A percentile compares a stretch with the other conserved stretches of the same genome.
These are phyloP conservation scores for Basipetospora chlamydospora DNA, from an alignment of 2,329 filamentous ascomycete genomes.

Conservation along the genomic window DNA sequence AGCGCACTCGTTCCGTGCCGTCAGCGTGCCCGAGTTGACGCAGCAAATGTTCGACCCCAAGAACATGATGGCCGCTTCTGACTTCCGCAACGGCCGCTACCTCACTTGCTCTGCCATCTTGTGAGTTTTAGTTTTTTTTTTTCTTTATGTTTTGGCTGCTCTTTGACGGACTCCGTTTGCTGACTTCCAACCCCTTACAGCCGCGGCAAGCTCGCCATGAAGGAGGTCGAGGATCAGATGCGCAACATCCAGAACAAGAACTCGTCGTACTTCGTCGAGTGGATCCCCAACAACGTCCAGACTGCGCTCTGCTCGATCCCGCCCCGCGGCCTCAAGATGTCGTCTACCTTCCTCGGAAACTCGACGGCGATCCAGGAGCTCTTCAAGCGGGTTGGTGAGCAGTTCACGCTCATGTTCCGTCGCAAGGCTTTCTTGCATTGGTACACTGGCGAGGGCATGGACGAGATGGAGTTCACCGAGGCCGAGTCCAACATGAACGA, in stretches of 20 bases:
- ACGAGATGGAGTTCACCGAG: conserved; percentile 99
- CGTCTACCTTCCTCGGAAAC: conserved; percentile 97
- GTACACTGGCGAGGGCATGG: conserved; percentile 99
- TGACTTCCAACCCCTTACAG: conserved; percentile 30
- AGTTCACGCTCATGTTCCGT: conserved; percentile 99
- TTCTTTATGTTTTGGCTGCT: not conserved
- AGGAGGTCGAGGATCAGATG: conserved; percentile 99
- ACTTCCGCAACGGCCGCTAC: conserved; percentile 99
- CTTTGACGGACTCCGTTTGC: not conserved
- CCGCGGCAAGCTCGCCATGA: conserved; percentile 99
- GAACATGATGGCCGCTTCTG: conserved; percentile 99
- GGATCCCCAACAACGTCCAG: conserved; percentile 99
- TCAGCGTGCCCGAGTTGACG: conserved; percentile 94
- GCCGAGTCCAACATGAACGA: conserved; percentile 99
- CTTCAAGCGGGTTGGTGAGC: conserved; percentile 99
- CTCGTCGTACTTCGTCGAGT: conserved; percentile 98
- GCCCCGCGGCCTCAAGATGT: conserved; percentile 96
- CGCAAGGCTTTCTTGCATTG: conserved; percentile 99
- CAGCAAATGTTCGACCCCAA: conserved; percentile 99
- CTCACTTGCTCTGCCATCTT: conserved; percentile 99
- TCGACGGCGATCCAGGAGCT: conserved; percentile 99
- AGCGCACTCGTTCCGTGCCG: conserved; percentile 89
- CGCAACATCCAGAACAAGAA: conserved; percentile 99
- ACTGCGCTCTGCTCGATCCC: conserved; percentile 98
- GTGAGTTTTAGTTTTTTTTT: conserved; percentile 33